Base-by-base conservation (phyloP, 2,329 filamentous ascomycete genomes). In the Epichloe scottii region DNA sequence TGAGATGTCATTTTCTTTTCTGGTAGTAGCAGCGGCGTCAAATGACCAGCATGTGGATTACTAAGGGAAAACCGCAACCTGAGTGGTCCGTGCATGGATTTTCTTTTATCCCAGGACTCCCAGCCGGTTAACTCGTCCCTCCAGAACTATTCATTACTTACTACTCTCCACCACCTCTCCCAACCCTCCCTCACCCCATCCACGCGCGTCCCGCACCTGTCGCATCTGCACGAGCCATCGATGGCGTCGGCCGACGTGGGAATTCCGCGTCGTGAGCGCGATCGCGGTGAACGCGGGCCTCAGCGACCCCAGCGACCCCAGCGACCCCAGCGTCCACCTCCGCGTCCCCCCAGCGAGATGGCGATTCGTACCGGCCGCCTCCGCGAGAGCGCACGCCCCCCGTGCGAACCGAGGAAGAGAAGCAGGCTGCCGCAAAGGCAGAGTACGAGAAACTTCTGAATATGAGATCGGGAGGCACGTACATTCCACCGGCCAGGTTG, bases 401-500 rank as follows among this genome's bases (percentile, higher is more conserved):
- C 8, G 66, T 68, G 49, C 75, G 73, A 55, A 82, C 79, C 45
- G 89, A 87, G 60, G 89, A 89, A 66, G 84, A 90, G 68, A 95
- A 94, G 69, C 88, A 91, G 69, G 87, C 84, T 23, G 83, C 83
- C 40, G 87, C 89, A 42, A 94, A 95, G 71, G 87, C 89, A 57
- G 90, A 96, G 73, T 94, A 95, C 70, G 84, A 94, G 69, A 91
- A 91, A 70, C 78, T 97, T 54, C 73, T 95, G 59, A 93, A 80
- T 57, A 91, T 95, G 81, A 86, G 93, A 58, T 95, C 89, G 46
- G 93, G 93, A 57, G 93, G 93, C 59, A 95, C 89, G 23, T 98
- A 98, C 66, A 95, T 98, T 55, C 93, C 93, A 19, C 93, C 93
- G 0, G 91, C 91, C 49, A 80, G 89, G 59, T 75, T 98, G 63